Evolutionary conservation across 805 yeast genomes (phyloP).

Genomic region (Lachancea fermentati): DNA sequence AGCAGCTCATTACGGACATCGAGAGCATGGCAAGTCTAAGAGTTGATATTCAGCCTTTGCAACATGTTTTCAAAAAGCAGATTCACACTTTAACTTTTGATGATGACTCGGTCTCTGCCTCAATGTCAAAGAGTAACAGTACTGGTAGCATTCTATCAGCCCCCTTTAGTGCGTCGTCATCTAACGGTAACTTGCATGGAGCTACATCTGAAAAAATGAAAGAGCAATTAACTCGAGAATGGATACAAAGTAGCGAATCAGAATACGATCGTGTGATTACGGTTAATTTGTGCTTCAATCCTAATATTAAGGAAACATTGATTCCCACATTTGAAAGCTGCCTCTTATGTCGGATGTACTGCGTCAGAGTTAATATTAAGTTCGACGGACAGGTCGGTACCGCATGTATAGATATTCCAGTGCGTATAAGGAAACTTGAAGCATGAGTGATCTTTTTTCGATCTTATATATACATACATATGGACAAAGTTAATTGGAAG

Average conservation of each 20-base stretch:
- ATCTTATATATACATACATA: background rate
- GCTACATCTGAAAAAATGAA: constrained; percentile 18
- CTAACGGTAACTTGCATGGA: constrained; percentile 6
- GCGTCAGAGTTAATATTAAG: constrained; percentile 43
- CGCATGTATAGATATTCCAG: constrained; percentile 33
- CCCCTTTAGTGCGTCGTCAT: constrained; percentile 12
- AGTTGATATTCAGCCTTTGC: constrained; percentile 16
- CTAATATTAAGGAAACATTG: constrained; percentile 44
- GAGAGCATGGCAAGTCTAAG: constrained; percentile 28
- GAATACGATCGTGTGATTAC: constrained; percentile 31
- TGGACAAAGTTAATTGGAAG: background rate
- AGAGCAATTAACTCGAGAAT: constrained; percentile 22
- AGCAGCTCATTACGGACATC: constrained; percentile 27
- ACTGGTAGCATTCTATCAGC: constrained; percentile 8
- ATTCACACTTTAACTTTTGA: constrained; percentile 18
- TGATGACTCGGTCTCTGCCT: constrained; percentile 1
- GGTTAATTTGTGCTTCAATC: constrained; percentile 38
- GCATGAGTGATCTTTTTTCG: background rate
- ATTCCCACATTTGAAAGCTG: constrained; percentile 63
- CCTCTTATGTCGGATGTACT: constrained; percentile 52
- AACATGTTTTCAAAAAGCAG: constrained; percentile 29
- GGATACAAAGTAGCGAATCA: constrained; percentile 29
- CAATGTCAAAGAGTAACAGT: background rate
- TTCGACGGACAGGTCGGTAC: constrained; percentile 35
- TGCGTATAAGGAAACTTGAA: constrained; percentile 16